Base-by-base conservation (phyloP, 371 early-diverging fungal genomes). In the Nematocida ausubeli region DNA sequence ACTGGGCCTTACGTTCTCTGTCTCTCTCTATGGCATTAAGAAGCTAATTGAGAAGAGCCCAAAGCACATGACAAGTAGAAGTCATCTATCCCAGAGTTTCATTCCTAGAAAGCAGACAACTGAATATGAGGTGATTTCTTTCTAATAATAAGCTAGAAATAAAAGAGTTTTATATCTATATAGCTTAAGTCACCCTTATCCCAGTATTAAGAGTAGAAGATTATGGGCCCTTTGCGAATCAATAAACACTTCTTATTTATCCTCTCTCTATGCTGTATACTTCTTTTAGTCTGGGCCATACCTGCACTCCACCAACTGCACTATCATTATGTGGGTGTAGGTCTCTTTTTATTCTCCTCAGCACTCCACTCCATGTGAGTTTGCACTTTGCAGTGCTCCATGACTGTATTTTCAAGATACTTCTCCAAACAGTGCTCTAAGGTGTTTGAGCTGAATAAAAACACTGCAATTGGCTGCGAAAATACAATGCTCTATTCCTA, bases 1-100 rank as follows among this genome's bases (percentile, higher is more conserved):
- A 28, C 34, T 72, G 6, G 34, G 69, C n/a, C 52, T 75, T n/a
- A 75, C 78, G 3, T 66, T 75, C 34, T 49, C 55, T 19, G 52
- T 75, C n/a, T 75, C 78, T 40, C 34, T 75, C 4, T 56, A 55
- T 3, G 78, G 78, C 30, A 49, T 75, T 9, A 75, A 75, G 37
- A 65, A 47, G 35, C 66, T 75, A 24, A 28, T 75, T 7, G 78
- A 75, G 40, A 52, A 28, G 19, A n/a, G 44, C 22, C 67, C 66
- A 34, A 75, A 75, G 65, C 28, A 34, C 26, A 47, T 75, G 40
- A 7, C 7, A 5, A 28, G n/a, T 37, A 28, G 16, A 39, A 47
- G 28, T 40, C 47, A 64, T 7, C n/a, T 26, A 6, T 22, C 49
- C 14, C 44, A 19, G 16, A 47, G 44, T n/a, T 47, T 22, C 22